These are phyloP conservation scores for Pelargonium citronellum DNA, from an alignment of 441 rosid species.

Conservation along the genomic window DNA sequence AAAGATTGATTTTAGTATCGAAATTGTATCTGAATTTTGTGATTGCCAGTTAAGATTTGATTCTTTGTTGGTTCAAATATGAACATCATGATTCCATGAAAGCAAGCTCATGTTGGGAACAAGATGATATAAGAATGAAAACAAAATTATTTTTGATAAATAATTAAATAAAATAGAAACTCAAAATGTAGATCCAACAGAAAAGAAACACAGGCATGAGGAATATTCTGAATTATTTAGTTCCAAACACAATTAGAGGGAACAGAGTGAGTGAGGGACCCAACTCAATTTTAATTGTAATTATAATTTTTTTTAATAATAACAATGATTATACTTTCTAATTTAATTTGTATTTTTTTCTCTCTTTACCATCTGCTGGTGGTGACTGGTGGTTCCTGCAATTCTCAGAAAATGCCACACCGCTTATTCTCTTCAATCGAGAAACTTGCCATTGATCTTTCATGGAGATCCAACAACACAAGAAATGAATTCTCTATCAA, in stretches of 20 bases:
- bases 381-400: slow-evolving; percentile 31
- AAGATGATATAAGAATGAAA: not conserved
- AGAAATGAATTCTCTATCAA: slow-evolving; percentile 15
- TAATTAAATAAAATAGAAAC: no score
- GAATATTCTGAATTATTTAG: not conserved
- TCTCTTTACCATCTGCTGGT: slow-evolving; percentile 7
- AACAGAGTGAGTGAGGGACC: slow-evolving; percentile 6
- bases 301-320: not conserved
- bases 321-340: not conserved
- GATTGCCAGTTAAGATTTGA: not conserved
- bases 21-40: not conserved
- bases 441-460: slow-evolving; percentile 29
- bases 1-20: not conserved
- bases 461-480: slow-evolving; percentile 35
- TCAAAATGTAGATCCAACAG: not conserved
- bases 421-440: slow-evolving; percentile 47
- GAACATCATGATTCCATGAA: not conserved
- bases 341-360: not conserved
- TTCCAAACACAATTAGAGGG: slow-evolving; percentile 1
- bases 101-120: no score
- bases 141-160: not conserved
- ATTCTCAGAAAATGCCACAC: slow-evolving; percentile 46
- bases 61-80: not conserved
- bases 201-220: not conserved
- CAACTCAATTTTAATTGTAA: not conserved